Base-by-base conservation (phyloP, 129 eudicot species). In the Centaurea solstitialis region DNA sequence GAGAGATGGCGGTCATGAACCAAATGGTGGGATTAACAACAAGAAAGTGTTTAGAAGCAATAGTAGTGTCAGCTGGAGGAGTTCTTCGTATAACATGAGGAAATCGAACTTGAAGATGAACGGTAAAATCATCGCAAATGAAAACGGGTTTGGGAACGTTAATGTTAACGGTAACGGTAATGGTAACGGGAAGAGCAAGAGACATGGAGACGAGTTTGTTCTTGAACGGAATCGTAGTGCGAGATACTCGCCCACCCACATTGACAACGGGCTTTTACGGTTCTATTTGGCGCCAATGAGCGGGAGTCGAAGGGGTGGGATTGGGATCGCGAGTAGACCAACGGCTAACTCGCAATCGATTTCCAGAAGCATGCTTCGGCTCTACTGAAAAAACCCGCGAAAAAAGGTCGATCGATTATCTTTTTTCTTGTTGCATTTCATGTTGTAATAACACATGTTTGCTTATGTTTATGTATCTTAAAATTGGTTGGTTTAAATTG, bases 11-110 rank as follows among this genome's bases (percentile, higher is more conserved):
- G 82, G 84, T 86, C 1, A 53, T n/a, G 65, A 57, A 57, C 9
- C 65, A 57, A 57, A 57, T 57, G 86, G 78, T 5, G 89, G 89
- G 22, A 65, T 87, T 10, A 88, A 86, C 65, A 77, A 91, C 65
- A 77, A 91, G 78, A 91, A 78, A 39, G 86, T 83, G 12, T 73
- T 88, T 20, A 81, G 97, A 30, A 94, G 98, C 80, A 90, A 90
- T 80, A 92, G 98, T 76, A 92, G 96, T 77, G 98, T 92, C 37
- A 94, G 98, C 70, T 90, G 95, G 97, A 90, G 98, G 81, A 87
- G 91, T 59, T 88, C 92, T 12, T 85, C 86, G 4, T 59, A 65
- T 77, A 76, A 73, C 59, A 45, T 86, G 72, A 88, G 90, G 80
- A 89, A 84, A 72, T 76, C 94, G 1, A 84, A 24, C 45, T 79